Evolutionary conservation across 306 rosid species (phyloP).

Genomic region (Trifolium dubium): DNA sequence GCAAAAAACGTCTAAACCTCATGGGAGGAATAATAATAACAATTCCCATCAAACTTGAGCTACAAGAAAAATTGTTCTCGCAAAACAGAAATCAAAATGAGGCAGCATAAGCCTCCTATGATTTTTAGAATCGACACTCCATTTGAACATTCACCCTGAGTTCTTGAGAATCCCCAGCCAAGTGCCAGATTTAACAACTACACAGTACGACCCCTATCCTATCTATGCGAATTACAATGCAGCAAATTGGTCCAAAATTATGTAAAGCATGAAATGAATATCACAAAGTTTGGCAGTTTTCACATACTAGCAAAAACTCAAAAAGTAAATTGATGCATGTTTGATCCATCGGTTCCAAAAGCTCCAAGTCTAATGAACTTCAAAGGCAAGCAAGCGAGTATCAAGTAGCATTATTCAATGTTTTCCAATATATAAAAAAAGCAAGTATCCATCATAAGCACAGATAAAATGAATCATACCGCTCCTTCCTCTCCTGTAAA

Average conservation of each 20-base stretch:
- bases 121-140: not conserved
- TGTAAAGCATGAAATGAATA: slow-evolving; percentile 13
- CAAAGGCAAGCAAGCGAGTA: slow-evolving; percentile 5
- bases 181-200: not conserved
- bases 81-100: not conserved
- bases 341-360: not conserved
- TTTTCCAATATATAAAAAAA: not conserved
- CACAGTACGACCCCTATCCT: not conserved
- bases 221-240: not conserved
- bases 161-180: not conserved
- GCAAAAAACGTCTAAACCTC: not conserved
- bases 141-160: not conserved
- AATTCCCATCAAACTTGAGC: not conserved
- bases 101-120: not conserved
- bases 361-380: not conserved
- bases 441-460: slow-evolving; percentile 11
- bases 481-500: slow-evolving; percentile 91
- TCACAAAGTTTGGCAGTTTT: slow-evolving; percentile 1
- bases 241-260: slow-evolving; percentile 9
- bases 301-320: not conserved
- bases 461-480: slow-evolving; percentile 54
- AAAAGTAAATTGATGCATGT: not conserved
- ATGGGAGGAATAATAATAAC: not conserved
- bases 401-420: not conserved
- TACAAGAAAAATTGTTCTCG: not conserved